phyloP scores from a whole-genome alignment of 139 green algal genomes.

The Coelastrella sp. region DNA sequence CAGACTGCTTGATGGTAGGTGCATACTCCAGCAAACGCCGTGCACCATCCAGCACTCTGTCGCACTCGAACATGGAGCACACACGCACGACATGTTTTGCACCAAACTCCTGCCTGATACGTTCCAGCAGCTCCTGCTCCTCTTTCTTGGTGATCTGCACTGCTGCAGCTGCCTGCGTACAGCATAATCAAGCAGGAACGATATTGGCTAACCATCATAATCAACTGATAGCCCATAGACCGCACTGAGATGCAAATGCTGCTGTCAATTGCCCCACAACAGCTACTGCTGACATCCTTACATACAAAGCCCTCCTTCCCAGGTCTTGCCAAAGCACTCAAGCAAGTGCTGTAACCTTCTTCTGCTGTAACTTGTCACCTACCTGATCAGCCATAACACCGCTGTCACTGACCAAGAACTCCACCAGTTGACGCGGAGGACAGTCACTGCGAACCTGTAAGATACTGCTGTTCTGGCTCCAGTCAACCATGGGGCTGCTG shows the following conservation, averaged over 20 bases:
- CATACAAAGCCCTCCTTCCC: no score
- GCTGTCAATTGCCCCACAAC: no score
- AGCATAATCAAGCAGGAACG: no score
- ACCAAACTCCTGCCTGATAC: constrained; percentile 60
- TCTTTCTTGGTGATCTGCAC: constrained; percentile 48
- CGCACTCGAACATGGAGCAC: constrained; percentile 45
- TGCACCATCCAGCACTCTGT: constrained; percentile 73
- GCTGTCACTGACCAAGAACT: constrained; percentile 77
- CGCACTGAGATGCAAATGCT: no score
- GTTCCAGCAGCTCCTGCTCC: constrained; percentile 71
- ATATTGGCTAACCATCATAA: not conserved
- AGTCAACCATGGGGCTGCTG: constrained; percentile 79
- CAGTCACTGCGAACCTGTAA: constrained; percentile 85
- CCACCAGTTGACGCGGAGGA: constrained; percentile 74
- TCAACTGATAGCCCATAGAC: not conserved
- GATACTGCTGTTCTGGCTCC: constrained; percentile 72
- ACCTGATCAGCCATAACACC: constrained; percentile 58
- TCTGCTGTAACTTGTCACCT: no score
- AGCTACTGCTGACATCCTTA: no score
- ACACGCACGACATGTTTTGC: constrained; percentile 57
- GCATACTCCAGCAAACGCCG: constrained; percentile 82
- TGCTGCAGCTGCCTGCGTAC: constrained; percentile 40
- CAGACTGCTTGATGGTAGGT: constrained; percentile 68
- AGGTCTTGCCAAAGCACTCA: no score
- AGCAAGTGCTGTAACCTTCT: no score